Evolutionary conservation across 192 early-diverging fungal genomes (phyloP).

Genomic region (Umbelopsis sp.): DNA sequence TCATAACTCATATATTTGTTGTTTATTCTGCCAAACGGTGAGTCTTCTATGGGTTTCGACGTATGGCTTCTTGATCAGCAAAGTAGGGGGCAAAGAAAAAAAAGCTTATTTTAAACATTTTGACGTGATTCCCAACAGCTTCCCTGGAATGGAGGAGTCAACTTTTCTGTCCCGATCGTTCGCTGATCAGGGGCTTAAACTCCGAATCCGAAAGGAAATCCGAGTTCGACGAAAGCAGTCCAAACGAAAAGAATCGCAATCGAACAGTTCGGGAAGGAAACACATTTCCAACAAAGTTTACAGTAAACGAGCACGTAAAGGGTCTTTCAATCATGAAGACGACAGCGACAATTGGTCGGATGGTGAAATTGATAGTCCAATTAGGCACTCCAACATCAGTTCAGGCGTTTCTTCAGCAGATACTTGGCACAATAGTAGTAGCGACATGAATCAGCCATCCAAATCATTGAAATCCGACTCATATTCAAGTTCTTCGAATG

Average conservation of each 20-base stretch:
- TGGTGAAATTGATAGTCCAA: neutral
- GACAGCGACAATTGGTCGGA: neutral
- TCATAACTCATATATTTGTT: slow-evolving; percentile 82
- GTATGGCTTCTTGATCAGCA: too few relatives aligned
- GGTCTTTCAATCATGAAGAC: neutral
- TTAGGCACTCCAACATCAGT: neutral
- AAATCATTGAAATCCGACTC: slow-evolving; percentile 1
- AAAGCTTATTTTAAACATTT: neutral
- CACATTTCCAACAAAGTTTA: neutral
- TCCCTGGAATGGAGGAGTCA: slow-evolving; percentile 96
- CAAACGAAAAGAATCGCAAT: slow-evolving; percentile 23
- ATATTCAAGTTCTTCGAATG: neutral
- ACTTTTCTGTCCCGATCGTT: slow-evolving; percentile 87
- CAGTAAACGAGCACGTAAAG: slow-evolving; percentile 3
- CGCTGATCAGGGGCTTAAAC: slow-evolving; percentile 96
- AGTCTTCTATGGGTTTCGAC: neutral
- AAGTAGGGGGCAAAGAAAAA: too few relatives aligned
- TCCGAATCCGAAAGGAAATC: slow-evolving; percentile 91
- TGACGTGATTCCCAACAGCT: slow-evolving; percentile 49
- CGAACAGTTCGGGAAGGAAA: neutral
- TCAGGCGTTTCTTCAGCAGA: neutral
- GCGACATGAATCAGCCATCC: neutral
- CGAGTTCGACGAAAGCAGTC: slow-evolving; percentile 31
- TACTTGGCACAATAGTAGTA: neutral
- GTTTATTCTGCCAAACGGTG: slow-evolving; percentile 87